Conservation (phyloP, 192 early-diverging fungal species). For the Allomyces macrogynus region DNA sequence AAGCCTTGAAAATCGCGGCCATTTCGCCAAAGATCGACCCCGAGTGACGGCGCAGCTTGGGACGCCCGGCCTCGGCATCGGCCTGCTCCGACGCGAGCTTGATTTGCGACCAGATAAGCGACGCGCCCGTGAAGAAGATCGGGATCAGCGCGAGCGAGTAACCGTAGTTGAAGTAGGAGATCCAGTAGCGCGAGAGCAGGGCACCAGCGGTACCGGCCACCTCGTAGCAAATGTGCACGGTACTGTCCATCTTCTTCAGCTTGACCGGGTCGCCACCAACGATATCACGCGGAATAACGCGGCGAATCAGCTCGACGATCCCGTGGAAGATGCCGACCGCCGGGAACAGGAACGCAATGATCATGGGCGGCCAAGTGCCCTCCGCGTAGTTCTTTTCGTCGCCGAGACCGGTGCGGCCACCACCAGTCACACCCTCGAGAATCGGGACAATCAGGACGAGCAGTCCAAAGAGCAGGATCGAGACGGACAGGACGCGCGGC, state of each 20-base stretch:
- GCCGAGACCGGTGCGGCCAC: conserved; percentile 8
- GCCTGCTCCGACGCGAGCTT: conserved; percentile 1
- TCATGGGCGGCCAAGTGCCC: conserved; percentile 15
- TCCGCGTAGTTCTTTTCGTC: conserved; percentile 4
- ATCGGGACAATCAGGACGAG: conserved; percentile 25
- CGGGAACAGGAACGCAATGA: conserved; percentile 24
- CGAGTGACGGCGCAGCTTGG: conserved; percentile 1
- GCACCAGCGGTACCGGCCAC: conserved; percentile 35
- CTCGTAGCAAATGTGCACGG: conserved; percentile 37
- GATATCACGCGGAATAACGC: conserved; percentile 34
- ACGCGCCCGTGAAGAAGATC: conserved; percentile 22
- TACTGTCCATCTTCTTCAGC: conserved; percentile 34
- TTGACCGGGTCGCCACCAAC: conserved; percentile 37
- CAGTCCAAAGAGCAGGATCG: conserved; percentile 19
- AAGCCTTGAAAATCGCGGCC: conserved; percentile 16
- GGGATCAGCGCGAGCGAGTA: conserved; percentile 24
- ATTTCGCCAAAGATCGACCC: conserved; percentile 8
- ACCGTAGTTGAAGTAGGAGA: conserved; percentile 22
- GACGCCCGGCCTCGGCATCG: too few species aligned
- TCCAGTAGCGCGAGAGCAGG: conserved; percentile 21
- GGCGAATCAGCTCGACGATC: conserved; percentile 35
- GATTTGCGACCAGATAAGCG: conserved; percentile 23
- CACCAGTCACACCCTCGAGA: conserved; percentile 27
- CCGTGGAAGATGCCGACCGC: conserved; percentile 28
- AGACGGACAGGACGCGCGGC: conserved; percentile 15